Evolutionary conservation across 2,329 filamentous ascomycete species (phyloP).

Genomic region (Ophiostoma fasciatum): DNA sequence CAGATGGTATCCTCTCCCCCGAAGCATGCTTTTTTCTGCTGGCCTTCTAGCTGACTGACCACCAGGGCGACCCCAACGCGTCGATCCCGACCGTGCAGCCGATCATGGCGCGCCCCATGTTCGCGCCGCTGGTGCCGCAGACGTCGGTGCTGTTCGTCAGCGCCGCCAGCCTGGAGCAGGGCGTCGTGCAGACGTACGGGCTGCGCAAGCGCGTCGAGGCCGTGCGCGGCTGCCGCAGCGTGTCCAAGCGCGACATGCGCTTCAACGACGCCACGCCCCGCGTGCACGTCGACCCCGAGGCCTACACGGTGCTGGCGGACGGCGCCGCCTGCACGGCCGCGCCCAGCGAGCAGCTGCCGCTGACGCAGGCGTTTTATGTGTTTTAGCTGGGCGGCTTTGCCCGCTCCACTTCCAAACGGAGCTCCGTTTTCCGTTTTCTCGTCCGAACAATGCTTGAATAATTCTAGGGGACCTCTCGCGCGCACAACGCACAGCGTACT

Average conservation of each 20-base stretch:
- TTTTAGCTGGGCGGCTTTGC: too few species aligned
- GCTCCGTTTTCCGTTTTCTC: too few species aligned
- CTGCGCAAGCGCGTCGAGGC: conserved; percentile 68
- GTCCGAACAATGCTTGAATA: too few species aligned
- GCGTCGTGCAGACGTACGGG: conserved; percentile 54
- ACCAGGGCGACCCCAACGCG: conserved; percentile 61
- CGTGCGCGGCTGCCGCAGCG: conserved; percentile 56
- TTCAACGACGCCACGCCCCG: conserved; percentile 69
- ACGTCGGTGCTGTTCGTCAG: conserved; percentile 77
- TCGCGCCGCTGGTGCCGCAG: conserved; percentile 54
- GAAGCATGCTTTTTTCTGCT: conserved; percentile 1
- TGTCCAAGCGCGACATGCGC: conserved; percentile 81
- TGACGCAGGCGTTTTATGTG: conserved; percentile 65
- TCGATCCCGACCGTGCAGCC: conserved; percentile 84
- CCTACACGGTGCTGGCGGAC: conserved; percentile 77
- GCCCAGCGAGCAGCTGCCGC: conserved; percentile 54
- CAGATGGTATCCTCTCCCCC: conserved; percentile 51
- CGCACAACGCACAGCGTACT: too few species aligned
- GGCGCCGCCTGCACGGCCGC: conserved; percentile 59
- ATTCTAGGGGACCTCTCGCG: too few species aligned
- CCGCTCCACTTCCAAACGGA: too few species aligned
- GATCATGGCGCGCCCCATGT: conserved; percentile 74
- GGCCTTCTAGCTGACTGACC: not conserved
- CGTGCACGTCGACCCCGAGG: conserved; percentile 88
- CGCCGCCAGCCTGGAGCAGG: conserved; percentile 50